A percentile compares a stretch with the other conserved stretches of the same genome.
phyloP scores from a whole-genome alignment of 2,329 filamentous ascomycete species.

The Aureobasidium sp. region DNA sequence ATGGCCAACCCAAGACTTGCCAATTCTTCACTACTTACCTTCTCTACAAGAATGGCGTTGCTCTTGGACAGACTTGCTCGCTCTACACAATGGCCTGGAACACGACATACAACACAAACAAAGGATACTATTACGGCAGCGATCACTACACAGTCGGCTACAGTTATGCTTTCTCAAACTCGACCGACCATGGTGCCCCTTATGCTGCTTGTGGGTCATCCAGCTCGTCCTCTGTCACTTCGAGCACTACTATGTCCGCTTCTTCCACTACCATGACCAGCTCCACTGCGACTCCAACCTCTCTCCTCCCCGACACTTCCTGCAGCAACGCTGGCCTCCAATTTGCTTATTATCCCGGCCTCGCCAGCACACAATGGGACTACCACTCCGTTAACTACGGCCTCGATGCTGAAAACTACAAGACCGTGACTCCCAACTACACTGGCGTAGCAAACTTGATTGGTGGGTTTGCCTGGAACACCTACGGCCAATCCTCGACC shows the following conservation, averaged over 20 bases:
- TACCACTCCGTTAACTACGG: not conserved
- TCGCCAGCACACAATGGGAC: not conserved
- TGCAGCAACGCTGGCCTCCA: not conserved
- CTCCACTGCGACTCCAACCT: not conserved
- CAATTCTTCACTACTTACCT: slow-evolving; percentile 31
- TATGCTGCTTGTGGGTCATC: slow-evolving; percentile 14
- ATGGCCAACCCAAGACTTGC: slow-evolving; percentile 22
- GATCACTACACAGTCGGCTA: slow-evolving; percentile 23
- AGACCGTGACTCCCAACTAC: not conserved
- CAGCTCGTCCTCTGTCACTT: slow-evolving; percentile 3
- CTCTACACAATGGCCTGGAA: slow-evolving; percentile 24
- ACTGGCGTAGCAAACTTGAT: not conserved
- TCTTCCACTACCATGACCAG: not conserved
- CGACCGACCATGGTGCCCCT: slow-evolving; percentile 15
- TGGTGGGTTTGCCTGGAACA: not conserved
- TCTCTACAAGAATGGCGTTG: slow-evolving; percentile 22
- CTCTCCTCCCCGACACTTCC: not conserved
- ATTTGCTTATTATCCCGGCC: not conserved
- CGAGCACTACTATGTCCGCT: not conserved
- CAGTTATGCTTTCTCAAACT: slow-evolving; percentile 20
- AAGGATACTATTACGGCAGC: slow-evolving; percentile 21
- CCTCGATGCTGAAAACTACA: not conserved
- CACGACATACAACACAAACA: slow-evolving; percentile 22
- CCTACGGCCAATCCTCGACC: not conserved
- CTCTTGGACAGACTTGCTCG: slow-evolving; percentile 25